These are phyloP conservation scores for Ogataea pilisensis DNA, from an alignment of 805 yeast species.

Conservation along the genomic window DNA sequence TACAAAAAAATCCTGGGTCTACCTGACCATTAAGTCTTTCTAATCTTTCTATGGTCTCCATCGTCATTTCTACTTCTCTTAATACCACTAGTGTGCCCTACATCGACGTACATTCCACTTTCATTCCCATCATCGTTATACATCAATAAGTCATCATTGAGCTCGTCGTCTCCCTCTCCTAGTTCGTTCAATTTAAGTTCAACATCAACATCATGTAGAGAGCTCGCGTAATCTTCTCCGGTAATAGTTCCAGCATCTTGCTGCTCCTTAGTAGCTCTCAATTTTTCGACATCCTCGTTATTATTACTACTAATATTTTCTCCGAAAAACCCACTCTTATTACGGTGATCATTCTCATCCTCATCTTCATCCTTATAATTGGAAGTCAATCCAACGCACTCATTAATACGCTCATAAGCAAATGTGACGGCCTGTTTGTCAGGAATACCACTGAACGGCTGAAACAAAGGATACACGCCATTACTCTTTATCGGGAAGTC, in stretches of 20 bases:
- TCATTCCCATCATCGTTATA: constrained; percentile 11
- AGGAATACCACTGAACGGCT: constrained; percentile 14
- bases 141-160: constrained; percentile 15
- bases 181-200: constrained; percentile 20
- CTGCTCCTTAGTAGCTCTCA: no score
- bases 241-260: no score
- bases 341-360: constrained; percentile 7
- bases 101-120: constrained; percentile 27
- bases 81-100: constrained; percentile 19
- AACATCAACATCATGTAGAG: constrained; percentile 25
- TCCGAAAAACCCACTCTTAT: background rate
- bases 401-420: constrained; percentile 18
- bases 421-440: constrained; percentile 15
- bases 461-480: constrained; percentile 26
- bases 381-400: constrained; percentile 19
- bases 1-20: no score
- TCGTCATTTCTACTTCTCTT: constrained; percentile 19
- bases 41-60: constrained; percentile 6
- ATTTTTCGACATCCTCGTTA: no score
- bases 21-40: constrained; percentile 4
- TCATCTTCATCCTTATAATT: constrained; percentile 13
- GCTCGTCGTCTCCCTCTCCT: constrained; percentile 29
- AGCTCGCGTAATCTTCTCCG: no score
- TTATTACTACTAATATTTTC: constrained; percentile 1
- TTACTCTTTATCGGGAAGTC: background rate